Conservation (phyloP, 2,329 filamentous ascomycete species). For the Colletotrichum tabaci region DNA sequence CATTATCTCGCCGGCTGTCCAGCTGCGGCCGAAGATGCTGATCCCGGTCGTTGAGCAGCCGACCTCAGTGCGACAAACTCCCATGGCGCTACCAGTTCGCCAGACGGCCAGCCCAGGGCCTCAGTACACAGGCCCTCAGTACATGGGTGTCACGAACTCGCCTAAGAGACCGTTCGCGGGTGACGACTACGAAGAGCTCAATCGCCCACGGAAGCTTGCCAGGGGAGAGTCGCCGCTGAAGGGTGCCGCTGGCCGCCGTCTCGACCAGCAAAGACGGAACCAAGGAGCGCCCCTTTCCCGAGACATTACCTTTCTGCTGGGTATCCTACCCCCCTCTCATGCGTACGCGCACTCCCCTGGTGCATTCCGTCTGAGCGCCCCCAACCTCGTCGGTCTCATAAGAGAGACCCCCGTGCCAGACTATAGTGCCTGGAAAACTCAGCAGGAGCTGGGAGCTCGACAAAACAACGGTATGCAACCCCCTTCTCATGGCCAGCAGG, state of each 20-base stretch:
- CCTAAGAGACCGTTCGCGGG: conserved; percentile 73
- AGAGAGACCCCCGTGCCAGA: conserved; percentile 77
- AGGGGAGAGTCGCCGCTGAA: conserved; percentile 95
- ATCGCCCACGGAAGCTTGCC: conserved; percentile 86
- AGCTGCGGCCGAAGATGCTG: conserved; percentile 78
- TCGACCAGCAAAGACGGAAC: conserved; percentile 82
- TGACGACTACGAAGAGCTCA: conserved; percentile 81
- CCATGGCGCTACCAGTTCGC: conserved; percentile 52
- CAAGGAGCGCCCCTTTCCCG: conserved; percentile 80
- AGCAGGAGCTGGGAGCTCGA: conserved; percentile 48
- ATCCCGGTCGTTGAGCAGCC: conserved; percentile 69
- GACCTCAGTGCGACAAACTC: conserved; percentile 61
- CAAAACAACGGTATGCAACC: conserved; percentile 54
- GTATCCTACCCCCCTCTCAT: conserved; percentile 81
- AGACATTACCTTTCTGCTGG: conserved; percentile 75
- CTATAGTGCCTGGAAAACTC: conserved; percentile 68
- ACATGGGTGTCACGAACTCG: conserved; percentile 64
- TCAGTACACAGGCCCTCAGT: conserved; percentile 64
- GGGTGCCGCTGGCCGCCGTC: conserved; percentile 86
- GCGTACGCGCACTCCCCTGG: conserved; percentile 83
- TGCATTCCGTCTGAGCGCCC: conserved; percentile 77
- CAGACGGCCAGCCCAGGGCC: conserved; percentile 61
- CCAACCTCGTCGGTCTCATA: conserved; percentile 81
- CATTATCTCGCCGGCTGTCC: conserved; percentile 84
- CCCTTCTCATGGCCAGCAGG: conserved; percentile 56